Evolutionary conservation across 805 yeast genomes (phyloP), one percentile per base, ranked within the genome.

Genomic region (Lachancea sp.): DNA sequence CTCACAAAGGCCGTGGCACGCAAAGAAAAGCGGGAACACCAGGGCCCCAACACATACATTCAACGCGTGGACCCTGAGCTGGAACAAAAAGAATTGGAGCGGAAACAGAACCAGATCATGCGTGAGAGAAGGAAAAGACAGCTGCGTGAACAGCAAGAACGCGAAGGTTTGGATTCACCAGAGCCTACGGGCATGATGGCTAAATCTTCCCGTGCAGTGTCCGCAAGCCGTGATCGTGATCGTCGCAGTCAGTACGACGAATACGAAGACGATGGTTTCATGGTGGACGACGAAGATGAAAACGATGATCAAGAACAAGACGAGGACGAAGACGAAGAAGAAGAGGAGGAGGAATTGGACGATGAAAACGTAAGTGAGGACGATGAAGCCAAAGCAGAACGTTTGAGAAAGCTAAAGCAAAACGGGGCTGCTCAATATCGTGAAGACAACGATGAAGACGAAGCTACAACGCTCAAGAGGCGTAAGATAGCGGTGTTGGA

Each of bases 41-140:
- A 57, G 13, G 69, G 68, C 13, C 71, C 71, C 5, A 72, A 70
- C 47, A 61, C 67, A 10, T 66, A 65, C 41, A 65, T 69, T 25
- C 63, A 70, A 11, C 65, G 65, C 38, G 72, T 73, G 45, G 95
- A 85, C 66, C 95, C 93, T 1, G 79, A 81, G 60, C 65, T 78
- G 56, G 82, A 77, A 51, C 82, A 83, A 50, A 74, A 78, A 60
- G 73, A 74, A 55, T 73, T 82, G 36, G 91, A 84, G 60, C 83
- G 77, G 61, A 77, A 74, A 52, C 87, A 78, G 54, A 75, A 76
- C 17, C 79, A 79, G 56, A 75, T 78, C 48, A 70, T 81, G 55
- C 81, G 77, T 62, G 82, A 81, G 50, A 82, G 83, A 66, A 71
- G 84, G 56, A 83, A 79, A 64, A 74, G 77, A 48, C 75, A 74